phyloP scores from a whole-genome alignment of 805 yeast species.

The Clavispora santaluciae region DNA sequence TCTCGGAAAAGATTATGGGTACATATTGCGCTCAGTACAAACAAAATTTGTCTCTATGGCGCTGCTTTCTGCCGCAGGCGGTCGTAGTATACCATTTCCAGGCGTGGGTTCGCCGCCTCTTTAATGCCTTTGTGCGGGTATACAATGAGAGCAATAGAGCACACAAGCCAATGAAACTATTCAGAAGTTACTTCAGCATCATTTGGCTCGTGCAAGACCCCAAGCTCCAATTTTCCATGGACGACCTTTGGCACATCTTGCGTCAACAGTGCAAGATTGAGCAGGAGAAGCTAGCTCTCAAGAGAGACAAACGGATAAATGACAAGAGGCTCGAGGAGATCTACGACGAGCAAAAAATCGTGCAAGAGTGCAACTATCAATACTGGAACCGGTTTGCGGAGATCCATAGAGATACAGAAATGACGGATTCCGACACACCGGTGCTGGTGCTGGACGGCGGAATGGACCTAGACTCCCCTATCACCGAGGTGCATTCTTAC shows the following conservation, averaged over 20 bases:
- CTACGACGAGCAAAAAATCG: conserved; percentile 12
- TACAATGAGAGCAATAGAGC: conserved; percentile 19
- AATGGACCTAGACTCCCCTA: conserved; percentile 3
- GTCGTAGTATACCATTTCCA: conserved; percentile 27
- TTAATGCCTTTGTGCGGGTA: conserved; percentile 28
- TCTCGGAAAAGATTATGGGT: conserved; percentile 20
- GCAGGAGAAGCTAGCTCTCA: conserved; percentile 9
- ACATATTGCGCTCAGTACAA: conserved; percentile 19
- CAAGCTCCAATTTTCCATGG: conserved; percentile 14
- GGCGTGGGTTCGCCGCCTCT: conserved; percentile 31
- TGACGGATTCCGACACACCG: conserved; percentile 16
- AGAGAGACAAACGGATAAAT: conserved; percentile 6
- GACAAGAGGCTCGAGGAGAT: conserved; percentile 11
- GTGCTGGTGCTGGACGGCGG: conserved; percentile 10
- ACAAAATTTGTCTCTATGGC: conserved; percentile 18
- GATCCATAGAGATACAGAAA: conserved; percentile 23
- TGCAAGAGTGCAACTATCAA: conserved; percentile 24
- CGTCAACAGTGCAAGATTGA: conserved; percentile 25
- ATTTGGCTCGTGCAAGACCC: conserved; percentile 18
- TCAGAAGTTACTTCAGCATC: conserved; percentile 21
- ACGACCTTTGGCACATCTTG: conserved; percentile 23
- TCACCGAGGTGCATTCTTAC: background rate
- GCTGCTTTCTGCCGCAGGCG: conserved; percentile 22
- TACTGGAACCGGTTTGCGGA: conserved; percentile 32
- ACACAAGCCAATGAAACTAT: conserved; percentile 11